Evolutionary conservation across 2,329 filamentous ascomycete species (phyloP).

Genomic region (Claviceps sp.): DNA sequence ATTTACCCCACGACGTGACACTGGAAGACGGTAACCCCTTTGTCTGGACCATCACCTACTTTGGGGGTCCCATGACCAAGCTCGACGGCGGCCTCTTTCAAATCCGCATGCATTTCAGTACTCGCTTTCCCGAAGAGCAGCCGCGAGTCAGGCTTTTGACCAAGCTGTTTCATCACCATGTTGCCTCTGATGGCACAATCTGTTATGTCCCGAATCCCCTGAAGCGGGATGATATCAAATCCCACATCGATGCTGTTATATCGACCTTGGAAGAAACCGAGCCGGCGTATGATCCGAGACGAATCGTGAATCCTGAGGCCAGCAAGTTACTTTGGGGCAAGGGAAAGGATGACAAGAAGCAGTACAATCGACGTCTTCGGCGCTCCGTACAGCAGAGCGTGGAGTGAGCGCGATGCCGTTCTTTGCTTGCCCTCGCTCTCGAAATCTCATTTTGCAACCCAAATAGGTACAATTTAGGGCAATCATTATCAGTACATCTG

Average conservation of each 20-base stretch:
- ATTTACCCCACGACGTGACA: conserved; percentile 60
- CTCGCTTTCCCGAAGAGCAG: conserved; percentile 76
- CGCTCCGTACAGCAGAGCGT: conserved; percentile 60
- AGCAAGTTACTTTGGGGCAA: conserved; percentile 78
- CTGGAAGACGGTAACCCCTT: conserved; percentile 77
- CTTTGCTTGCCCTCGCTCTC: neutral
- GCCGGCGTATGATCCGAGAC: conserved; percentile 80
- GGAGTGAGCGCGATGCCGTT: conserved; percentile 32
- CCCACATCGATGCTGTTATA: conserved; percentile 76
- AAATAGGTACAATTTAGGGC: conserved; percentile 21
- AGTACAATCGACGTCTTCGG: conserved; percentile 70
- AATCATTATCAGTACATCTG: neutral
- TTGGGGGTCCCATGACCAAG: conserved; percentile 84
- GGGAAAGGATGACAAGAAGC: conserved; percentile 57
- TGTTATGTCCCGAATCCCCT: conserved; percentile 59
- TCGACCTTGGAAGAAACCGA: conserved; percentile 73
- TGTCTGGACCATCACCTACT: conserved; percentile 77
- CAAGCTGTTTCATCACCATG: conserved; percentile 74
- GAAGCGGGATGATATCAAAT: conserved; percentile 60
- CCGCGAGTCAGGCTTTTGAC: conserved; percentile 74
- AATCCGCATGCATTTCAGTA: conserved; percentile 67
- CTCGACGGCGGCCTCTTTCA: conserved; percentile 83
- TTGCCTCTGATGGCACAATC: conserved; percentile 65
- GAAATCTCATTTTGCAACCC: neutral
- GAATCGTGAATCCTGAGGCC: conserved; percentile 74